Conservation (phyloP, 192 early-diverging fungal species). For the Polychytrium aggregatum region DNA sequence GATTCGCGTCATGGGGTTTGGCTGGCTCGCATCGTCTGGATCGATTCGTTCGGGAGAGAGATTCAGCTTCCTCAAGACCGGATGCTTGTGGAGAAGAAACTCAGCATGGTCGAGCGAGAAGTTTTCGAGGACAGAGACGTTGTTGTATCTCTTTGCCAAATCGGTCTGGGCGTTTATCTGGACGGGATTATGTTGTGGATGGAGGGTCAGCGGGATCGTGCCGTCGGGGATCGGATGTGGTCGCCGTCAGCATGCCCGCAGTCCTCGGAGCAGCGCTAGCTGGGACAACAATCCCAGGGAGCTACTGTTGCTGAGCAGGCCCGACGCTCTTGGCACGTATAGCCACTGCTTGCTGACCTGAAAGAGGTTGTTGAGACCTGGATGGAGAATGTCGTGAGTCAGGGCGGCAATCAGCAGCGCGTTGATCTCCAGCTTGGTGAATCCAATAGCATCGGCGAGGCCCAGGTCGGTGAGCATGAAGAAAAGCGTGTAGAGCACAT, state of each 20-base stretch:
- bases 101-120: constrained; percentile 69
- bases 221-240: no score
- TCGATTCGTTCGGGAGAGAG: constrained; percentile 3
- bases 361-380: constrained; percentile 82
- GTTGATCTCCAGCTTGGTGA: constrained; percentile 54
- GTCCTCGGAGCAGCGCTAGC: no score
- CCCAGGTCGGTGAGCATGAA: constrained; percentile 63
- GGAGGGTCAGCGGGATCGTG: no score
- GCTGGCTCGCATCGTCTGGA: constrained; percentile 1
- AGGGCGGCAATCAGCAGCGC: constrained; percentile 71
- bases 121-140: constrained; percentile 75
- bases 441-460: constrained; percentile 48
- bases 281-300: no score
- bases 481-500: constrained; percentile 76
- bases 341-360: no score
- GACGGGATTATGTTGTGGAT: constrained; percentile 56
- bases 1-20: constrained; percentile 21
- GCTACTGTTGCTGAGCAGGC: no score
- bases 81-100: constrained; percentile 64
- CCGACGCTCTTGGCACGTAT: no score
- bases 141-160: constrained; percentile 58
- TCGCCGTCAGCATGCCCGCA: no score
- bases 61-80: constrained; percentile 33
- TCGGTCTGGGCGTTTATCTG: constrained; percentile 75
- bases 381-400: constrained; percentile 81